Evolutionary conservation across 106 monocot genomes (phyloP).

Genomic region (Phalaenopsis equestris): DNA sequence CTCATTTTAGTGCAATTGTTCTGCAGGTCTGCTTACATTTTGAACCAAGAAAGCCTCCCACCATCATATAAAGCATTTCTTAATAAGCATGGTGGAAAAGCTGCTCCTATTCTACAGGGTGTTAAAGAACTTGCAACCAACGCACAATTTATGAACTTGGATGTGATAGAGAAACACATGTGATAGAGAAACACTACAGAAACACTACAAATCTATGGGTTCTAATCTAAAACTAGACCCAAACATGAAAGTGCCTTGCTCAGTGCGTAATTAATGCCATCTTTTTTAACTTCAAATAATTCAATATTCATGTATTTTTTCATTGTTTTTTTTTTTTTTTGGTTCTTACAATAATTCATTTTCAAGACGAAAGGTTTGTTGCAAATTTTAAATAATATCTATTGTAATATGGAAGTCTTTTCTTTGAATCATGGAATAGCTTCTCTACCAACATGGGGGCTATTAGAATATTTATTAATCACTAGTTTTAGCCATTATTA

Average conservation of each 20-base stretch:
- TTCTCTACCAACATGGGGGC: too few relatives aligned
- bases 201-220: slow-evolving; percentile 68
- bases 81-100: slow-evolving; percentile 95
- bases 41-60: slow-evolving; percentile 93
- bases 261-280: slow-evolving; percentile 42
- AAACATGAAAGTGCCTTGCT: slow-evolving; percentile 88
- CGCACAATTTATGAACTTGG: slow-evolving; percentile 50
- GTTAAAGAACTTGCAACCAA: slow-evolving; percentile 47
- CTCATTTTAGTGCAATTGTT: neutral
- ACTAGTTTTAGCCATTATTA: too few relatives aligned
- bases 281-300: neutral
- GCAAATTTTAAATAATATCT: too few relatives aligned
- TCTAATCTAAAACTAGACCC: slow-evolving; percentile 76
- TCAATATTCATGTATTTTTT: neutral
- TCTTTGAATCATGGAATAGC: too few relatives aligned
- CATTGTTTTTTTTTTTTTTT: neutral
- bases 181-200: slow-evolving; percentile 58
- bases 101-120: slow-evolving; percentile 53
- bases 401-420: too few relatives aligned
- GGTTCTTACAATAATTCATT: neutral
- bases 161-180: slow-evolving; percentile 54
- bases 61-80: slow-evolving; percentile 83
- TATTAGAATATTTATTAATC: too few relatives aligned
- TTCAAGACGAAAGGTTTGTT: neutral
- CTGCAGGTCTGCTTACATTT: slow-evolving; percentile 84